Base-by-base conservation (phyloP, 139 green algal species). In the Tetratostichococcus sp. region DNA sequence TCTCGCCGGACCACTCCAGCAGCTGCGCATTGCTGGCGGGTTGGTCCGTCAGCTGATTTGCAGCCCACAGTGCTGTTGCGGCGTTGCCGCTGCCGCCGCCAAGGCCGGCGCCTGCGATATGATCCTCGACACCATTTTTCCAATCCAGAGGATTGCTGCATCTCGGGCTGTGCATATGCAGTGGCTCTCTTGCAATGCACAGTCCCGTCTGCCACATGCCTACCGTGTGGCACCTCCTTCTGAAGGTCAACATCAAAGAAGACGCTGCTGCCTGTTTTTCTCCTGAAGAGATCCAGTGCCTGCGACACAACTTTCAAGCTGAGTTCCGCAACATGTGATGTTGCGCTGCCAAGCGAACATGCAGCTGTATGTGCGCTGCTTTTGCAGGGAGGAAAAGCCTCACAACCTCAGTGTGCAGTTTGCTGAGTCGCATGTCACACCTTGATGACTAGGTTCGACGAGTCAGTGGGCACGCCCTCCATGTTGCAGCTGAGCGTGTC, bases 71-170 rank as follows among this genome's bases (percentile, higher is more conserved):
- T 26, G 95, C 88, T 30, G 96, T 98, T 30, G 96, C 94, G 17
- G 94, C 96, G 80, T 99, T 99, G 72, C 86, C 95, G 69, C 86
- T 95, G 79, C 96, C 96, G 23, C 96, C 96, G 6, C 96, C 96
- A 25, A 99, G 82, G 1, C 96, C 96, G 0, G 95, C 96, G 28
- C 91, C 91, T 89, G 72, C 17, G 35, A 2, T 30, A 17, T 28
- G 43, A n/a, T n/a, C n/a, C n/a, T n/a, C n/a, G n/a, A n/a, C n/a
- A n/a, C n/a, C n/a, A n/a, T n/a, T n/a, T n/a, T n/a, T n/a, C n/a
- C n/a, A n/a, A n/a, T n/a, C n/a, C n/a, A n/a, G n/a, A n/a, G n/a
- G n/a, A n/a, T n/a, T n/a, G n/a, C n/a, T n/a, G n/a, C n/a, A n/a
- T n/a, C n/a, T n/a, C n/a, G n/a, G n/a, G n/a, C 35, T 39, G 31